Evolutionary conservation across 2,329 filamentous ascomycete species (phyloP), one percentile per base, ranked within the genome.

Genomic region (Fusarium penzigii): DNA sequence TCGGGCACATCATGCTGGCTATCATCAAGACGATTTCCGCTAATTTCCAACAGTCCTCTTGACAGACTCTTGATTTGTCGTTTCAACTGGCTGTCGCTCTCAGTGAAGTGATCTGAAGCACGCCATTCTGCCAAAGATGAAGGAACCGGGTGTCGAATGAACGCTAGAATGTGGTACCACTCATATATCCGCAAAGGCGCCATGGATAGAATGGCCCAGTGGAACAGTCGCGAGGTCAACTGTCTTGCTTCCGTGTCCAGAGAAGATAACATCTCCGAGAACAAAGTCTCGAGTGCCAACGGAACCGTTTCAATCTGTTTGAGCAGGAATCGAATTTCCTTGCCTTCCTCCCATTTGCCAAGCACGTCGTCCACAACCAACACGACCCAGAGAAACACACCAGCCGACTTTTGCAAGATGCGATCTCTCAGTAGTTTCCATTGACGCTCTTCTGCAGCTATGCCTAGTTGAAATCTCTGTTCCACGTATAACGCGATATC

Each of bases 101-200:
- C 43, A 0, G 52, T 58, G 3, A 48, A 55, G 1, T 36, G 6
- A 0, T 41, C n/a, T 1, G 57, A 61, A 1, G 8, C 3, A 5
- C 51, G 39, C 58, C 55, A 61, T 0, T 43, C n/a, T 1, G 5
- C 2, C 0, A 60, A 42, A 0, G 58, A 60, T 0, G 12, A 29
- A 5, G 52, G 55, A 0, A n/a, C 2, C 1, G 49, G 41, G 2
- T 16, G 1, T 2, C 13, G 42, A 10, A 56, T 48, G 7, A 61
- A 61, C 0, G 52, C 59, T 1, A 61, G 2, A 2, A 60, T 39
- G 2, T 61, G 57, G 34, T 60, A 49, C 59, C 55, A 61, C 13
- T 61, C 52, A 6, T 56, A 32, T 17, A 61, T 29, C 0, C 55
- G 45, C 1, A 61, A 25, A 0, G 59, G 51, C 6, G 41, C 45